phyloP scores from a whole-genome alignment of 768 basidiomycete genomes.

The Lentinula guzmanii region DNA sequence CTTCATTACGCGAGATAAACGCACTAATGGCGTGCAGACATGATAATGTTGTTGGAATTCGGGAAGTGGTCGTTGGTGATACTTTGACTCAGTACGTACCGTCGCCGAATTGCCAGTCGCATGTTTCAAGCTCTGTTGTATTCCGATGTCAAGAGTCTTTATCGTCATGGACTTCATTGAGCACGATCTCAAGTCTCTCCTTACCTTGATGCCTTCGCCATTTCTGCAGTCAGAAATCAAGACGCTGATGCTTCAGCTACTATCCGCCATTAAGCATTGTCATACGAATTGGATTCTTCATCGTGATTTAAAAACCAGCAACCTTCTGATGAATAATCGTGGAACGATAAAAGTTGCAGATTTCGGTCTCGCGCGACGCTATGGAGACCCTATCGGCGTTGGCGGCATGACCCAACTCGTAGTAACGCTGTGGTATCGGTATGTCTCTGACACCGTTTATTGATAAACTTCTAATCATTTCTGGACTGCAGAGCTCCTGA shows the following conservation, averaged over 20 bases:
- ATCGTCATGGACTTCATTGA: slow-evolving; percentile 99
- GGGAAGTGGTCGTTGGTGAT: slow-evolving; percentile 97
- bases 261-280: slow-evolving; percentile 90
- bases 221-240: slow-evolving; percentile 99
- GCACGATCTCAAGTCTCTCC: slow-evolving; percentile 95
- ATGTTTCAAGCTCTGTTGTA: slow-evolving; percentile 12
- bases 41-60: slow-evolving; percentile 94
- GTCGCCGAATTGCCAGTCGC: slow-evolving; percentile 20
- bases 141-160: slow-evolving; percentile 65
- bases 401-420: slow-evolving; percentile 98
- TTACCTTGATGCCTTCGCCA: slow-evolving; percentile 92
- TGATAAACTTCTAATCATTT: slow-evolving; percentile 12
- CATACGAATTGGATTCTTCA: slow-evolving; percentile 98
- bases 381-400: slow-evolving; percentile 93
- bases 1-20: slow-evolving; percentile 89
- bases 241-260: slow-evolving; percentile 87
- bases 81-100: slow-evolving; percentile 94
- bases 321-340: slow-evolving; percentile 97
- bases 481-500: slow-evolving; percentile 72
- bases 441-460: slow-evolving; percentile 14
- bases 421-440: slow-evolving; percentile 99
- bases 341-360: slow-evolving; percentile 99
- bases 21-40: slow-evolving; percentile 94
- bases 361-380: slow-evolving; percentile 93
- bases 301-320: slow-evolving; percentile 95